Evolutionary conservation across 352 stramenopile genomes (phyloP).

Genomic region (Blastocystis sp.): DNA sequence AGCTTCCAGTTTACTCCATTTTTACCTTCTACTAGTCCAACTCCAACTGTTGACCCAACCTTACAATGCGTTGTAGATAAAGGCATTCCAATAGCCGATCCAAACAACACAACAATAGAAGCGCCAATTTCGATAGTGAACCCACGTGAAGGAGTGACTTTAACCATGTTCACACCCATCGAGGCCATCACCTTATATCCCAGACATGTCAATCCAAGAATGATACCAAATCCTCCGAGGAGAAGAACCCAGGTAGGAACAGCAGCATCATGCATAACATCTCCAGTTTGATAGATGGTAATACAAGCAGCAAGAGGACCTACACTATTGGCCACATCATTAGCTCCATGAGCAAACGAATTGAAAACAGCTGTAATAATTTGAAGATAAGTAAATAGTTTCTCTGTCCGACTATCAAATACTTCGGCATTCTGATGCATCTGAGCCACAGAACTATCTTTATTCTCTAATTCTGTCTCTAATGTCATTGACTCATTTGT

Average conservation of each 20-base stretch:
- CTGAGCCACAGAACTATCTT: slow-evolving; percentile 48
- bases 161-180: slow-evolving; percentile 67
- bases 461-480: slow-evolving; percentile 56
- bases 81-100: slow-evolving; percentile 65
- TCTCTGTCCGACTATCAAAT: slow-evolving; percentile 68
- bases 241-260: slow-evolving; percentile 67
- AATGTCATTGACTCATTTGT: slow-evolving; percentile 23
- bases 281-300: slow-evolving; percentile 56
- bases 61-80: slow-evolving; percentile 69
- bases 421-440: slow-evolving; percentile 65
- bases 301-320: slow-evolving; percentile 65
- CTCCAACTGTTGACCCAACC: slow-evolving; percentile 67
- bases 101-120: slow-evolving; percentile 66
- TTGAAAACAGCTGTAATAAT: slow-evolving; percentile 68
- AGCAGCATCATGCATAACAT: slow-evolving; percentile 58
- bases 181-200: slow-evolving; percentile 68
- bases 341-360: slow-evolving; percentile 69
- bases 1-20: slow-evolving; percentile 64
- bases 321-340: slow-evolving; percentile 69
- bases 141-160: slow-evolving; percentile 68
- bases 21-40: slow-evolving; percentile 62
- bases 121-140: slow-evolving; percentile 69
- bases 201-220: slow-evolving; percentile 65
- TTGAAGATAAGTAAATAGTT: slow-evolving; percentile 68
- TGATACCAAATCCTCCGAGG: slow-evolving; percentile 65